Evolutionary conservation across 2,329 filamentous ascomycete species (phyloP).

Genomic region (Acephala macrosclerotiorum): DNA sequence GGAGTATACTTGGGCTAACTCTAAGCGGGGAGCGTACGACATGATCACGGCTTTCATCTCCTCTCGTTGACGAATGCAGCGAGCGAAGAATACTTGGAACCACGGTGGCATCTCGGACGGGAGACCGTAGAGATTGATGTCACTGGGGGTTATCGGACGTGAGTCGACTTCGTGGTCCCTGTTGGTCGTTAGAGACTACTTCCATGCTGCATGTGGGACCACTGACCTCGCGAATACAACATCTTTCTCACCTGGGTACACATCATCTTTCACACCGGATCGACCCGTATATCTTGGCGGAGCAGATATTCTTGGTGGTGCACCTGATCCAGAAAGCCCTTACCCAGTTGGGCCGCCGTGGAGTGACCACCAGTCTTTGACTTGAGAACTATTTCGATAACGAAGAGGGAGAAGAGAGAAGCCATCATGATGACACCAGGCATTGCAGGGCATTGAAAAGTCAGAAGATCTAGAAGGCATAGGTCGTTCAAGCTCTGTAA

Average conservation of each 20-base stretch:
- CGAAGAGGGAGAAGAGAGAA: conserved; percentile 53
- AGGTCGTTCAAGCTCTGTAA: conserved; percentile 72
- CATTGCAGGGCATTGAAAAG: conserved; percentile 53
- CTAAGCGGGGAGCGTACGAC: conserved; percentile 39
- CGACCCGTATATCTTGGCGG: conserved; percentile 19
- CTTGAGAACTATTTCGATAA: conserved; percentile 63
- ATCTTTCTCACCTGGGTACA: conserved; percentile 28
- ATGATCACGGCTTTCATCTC: conserved; percentile 64
- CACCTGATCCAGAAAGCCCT: conserved; percentile 17
- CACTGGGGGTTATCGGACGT: neutral
- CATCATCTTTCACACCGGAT: conserved; percentile 8
- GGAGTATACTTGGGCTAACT: conserved; percentile 7
- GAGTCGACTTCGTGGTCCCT: neutral
- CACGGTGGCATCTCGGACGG: conserved; percentile 63
- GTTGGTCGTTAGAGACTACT: no score
- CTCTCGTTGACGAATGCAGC: conserved; percentile 66
- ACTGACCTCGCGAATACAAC: conserved; percentile 16
- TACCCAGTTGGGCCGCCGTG: conserved; percentile 28
- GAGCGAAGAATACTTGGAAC: conserved; percentile 70
- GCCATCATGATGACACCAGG: conserved; percentile 55
- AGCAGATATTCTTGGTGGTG: conserved; percentile 18
- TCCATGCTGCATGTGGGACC: neutral
- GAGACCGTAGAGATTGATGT: conserved; percentile 28
- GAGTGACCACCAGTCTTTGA: conserved; percentile 35
- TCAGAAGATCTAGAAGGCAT: conserved; percentile 59